These are phyloP conservation scores for Kurtzmaniella quercitrusa DNA, from an alignment of 1,139 yeast species.

Conservation along the genomic window DNA sequence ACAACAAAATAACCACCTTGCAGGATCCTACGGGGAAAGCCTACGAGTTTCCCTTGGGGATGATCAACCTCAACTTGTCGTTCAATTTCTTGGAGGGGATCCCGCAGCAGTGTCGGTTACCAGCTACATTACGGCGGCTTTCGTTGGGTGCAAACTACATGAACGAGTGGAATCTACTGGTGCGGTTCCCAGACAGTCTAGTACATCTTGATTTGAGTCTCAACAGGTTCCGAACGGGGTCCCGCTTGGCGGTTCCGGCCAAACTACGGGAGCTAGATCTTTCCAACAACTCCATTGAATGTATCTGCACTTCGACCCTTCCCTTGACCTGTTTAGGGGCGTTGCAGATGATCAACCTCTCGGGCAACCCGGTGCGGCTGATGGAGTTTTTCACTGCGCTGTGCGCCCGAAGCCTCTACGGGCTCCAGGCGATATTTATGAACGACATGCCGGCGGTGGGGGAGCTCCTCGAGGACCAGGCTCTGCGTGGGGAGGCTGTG, in stretches of 20 bases:
- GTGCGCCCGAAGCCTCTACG: neutral
- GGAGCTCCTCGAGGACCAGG: neutral
- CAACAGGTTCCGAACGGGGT: neutral
- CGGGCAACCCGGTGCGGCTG: conserved; percentile 4
- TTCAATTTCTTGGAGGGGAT: conserved; percentile 2
- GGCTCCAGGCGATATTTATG: conserved; percentile 4
- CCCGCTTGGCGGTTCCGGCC: conserved; percentile 1
- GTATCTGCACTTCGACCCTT: neutral
- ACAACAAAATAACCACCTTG: conserved; percentile 1
- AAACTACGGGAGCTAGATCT: conserved; percentile 5
- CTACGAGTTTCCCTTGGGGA: conserved; percentile 1
- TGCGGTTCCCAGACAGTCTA: conserved; percentile 2
- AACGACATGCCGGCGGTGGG: conserved; percentile 2
- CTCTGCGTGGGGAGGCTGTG: neutral
- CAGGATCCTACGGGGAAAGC: neutral
- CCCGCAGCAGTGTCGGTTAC: neutral
- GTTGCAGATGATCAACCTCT: conserved; percentile 3
- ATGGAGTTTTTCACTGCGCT: neutral
- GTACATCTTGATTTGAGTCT: conserved; percentile 4
- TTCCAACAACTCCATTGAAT: conserved; percentile 2
- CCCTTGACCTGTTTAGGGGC: neutral
- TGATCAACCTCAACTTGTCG: conserved; percentile 3
- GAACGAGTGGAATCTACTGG: neutral
- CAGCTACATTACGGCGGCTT: conserved; percentile 2
- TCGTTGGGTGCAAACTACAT: conserved; percentile 4